Evolutionary conservation across 306 rosid genomes (phyloP).

Genomic region (Malus orientalis): DNA sequence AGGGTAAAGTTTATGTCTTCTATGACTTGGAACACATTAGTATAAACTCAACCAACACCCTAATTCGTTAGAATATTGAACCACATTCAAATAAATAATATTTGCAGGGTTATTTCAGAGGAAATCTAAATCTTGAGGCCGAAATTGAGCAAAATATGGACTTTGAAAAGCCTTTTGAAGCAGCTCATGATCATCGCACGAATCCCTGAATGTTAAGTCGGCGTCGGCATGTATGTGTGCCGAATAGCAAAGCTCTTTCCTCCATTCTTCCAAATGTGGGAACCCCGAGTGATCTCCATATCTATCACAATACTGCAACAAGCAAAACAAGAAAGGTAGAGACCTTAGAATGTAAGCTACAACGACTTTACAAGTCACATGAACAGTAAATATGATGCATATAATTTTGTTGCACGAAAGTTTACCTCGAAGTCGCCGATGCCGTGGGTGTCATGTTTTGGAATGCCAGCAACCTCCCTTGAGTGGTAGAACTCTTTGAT

Average conservation of each 20-base stretch:
- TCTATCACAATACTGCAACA: constrained; percentile 71
- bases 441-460: constrained; percentile 63
- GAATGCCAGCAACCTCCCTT: constrained; percentile 64
- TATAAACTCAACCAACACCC: too few species aligned
- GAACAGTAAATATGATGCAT: neutral
- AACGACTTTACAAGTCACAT: neutral
- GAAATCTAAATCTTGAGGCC: constrained; percentile 33
- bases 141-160: constrained; percentile 74
- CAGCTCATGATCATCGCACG: constrained; percentile 56
- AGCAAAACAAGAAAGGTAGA: neutral
- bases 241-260: constrained; percentile 53
- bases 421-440: constrained; percentile 68
- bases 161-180: constrained; percentile 74
- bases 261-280: constrained; percentile 87
- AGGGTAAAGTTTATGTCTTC: too few species aligned
- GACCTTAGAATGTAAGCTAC: constrained; percentile 8
- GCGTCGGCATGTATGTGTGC: constrained; percentile 29
- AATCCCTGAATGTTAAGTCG: constrained; percentile 72
- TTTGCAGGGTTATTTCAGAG: constrained; percentile 2
- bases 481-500: constrained; percentile 71
- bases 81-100: too few species aligned
- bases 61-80: too few species aligned
- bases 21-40: accelerated
- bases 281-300: constrained; percentile 60
- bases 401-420: neutral